Evolutionary conservation across 148 eudicot species (phyloP).

Genomic region (Camellia granthamiana): DNA sequence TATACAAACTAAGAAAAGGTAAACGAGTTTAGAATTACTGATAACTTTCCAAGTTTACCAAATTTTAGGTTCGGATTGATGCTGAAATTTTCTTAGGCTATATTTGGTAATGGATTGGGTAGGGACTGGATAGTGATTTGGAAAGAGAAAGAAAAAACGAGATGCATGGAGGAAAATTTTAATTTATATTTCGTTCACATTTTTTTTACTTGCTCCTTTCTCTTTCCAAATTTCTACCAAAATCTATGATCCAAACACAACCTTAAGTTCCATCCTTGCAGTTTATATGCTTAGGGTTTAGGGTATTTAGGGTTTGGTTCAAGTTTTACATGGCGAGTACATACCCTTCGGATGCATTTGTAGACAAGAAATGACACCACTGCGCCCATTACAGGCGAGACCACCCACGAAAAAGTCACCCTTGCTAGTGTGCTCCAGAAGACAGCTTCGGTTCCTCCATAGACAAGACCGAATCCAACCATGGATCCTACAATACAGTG

Average conservation of each 20-base stretch:
- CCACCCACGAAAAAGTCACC: slow-evolving; percentile 93
- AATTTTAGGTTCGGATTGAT: background rate
- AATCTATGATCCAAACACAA: too few relatives aligned
- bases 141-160: too few relatives aligned
- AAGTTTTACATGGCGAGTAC: slow-evolving; percentile 4
- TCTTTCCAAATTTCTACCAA: too few relatives aligned
- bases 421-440: slow-evolving; percentile 96
- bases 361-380: slow-evolving; percentile 81
- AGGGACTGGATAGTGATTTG: too few relatives aligned
- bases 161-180: too few relatives aligned
- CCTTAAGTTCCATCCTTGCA: too few relatives aligned
- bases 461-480: slow-evolving; percentile 95
- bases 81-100: background rate
- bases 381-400: slow-evolving; percentile 88
- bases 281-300: too few relatives aligned
- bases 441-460: slow-evolving; percentile 87
- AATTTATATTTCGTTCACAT: too few relatives aligned
- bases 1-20: slow-evolving; percentile 78
- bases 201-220: too few relatives aligned
- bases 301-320: too few relatives aligned
- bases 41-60: background rate
- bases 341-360: slow-evolving; percentile 98
- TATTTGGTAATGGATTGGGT: too few relatives aligned
- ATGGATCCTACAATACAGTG: slow-evolving; percentile 97
- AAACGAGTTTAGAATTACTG: slow-evolving; percentile 28